These are phyloP conservation scores for Candida stauntonica DNA, from an alignment of 805 yeast genomes.

Conservation along the genomic window DNA sequence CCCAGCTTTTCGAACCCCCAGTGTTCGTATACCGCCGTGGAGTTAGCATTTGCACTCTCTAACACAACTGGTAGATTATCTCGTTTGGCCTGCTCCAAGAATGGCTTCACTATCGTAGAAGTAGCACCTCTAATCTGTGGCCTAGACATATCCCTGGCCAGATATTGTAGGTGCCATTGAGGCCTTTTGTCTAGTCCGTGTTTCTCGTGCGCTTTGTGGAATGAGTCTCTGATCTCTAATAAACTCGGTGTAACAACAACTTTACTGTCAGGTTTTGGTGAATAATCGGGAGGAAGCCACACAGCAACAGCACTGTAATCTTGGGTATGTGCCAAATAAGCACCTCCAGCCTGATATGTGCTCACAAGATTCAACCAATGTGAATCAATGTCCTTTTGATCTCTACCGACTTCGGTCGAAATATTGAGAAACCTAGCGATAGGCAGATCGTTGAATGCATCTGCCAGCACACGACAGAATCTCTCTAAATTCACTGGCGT, in stretches of 20 bases:
- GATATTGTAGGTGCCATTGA: slow-evolving; percentile 2
- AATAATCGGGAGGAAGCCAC: no score
- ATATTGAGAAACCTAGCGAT: no score
- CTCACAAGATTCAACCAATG: no score
- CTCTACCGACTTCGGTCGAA: no score
- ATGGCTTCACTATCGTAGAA: neutral
- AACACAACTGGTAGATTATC: neutral
- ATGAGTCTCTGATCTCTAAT: neutral
- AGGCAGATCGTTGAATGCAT: no score
- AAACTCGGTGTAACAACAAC: neutral
- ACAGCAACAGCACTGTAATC: no score
- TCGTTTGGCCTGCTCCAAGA: neutral
- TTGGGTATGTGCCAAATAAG: no score
- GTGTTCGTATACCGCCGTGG: neutral
- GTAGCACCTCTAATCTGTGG: neutral
- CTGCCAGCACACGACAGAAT: no score
- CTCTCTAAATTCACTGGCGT: no score
- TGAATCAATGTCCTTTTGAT: no score
- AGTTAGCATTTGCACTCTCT: neutral
- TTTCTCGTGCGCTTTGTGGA: neutral
- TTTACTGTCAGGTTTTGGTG: neutral
- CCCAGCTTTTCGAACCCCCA: neutral
- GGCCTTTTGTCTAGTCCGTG: neutral
- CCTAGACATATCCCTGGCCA: neutral
- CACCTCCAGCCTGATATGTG: no score